Evolutionary conservation across 2,329 filamentous ascomycete species (phyloP), one percentile per base, ranked within the genome.

Genomic region (Metarhizium humberi): DNA sequence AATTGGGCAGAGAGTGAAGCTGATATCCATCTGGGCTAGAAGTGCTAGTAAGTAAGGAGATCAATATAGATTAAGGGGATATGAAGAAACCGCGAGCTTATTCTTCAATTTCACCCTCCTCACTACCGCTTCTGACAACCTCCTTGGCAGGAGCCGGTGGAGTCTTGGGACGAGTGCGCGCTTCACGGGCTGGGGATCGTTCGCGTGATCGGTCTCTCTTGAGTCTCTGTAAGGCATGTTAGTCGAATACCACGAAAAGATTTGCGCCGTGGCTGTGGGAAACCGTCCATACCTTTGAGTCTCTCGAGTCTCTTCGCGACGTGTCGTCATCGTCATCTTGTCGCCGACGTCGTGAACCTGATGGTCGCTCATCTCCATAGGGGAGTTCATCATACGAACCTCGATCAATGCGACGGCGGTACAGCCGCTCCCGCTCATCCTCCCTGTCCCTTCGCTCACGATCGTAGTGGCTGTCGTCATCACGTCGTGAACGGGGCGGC

Each of bases 101-200:
- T 62, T 84, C 81, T 76, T 97, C 94, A 64, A 99, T 97, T 75
- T 99, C 94, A 53, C 94, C 94, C 72, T 99, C 94, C 73, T 99
- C 94, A 66, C 92, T 96, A 53, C 94, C 94, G 57, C 78, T 81
- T 50, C 78, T 75, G 52, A 83, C 76, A 60, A 55, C 56, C 53
- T 88, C 84, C 64, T 75, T 75, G 42, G 63, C 64, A 43, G 58
- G 45, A 13, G 57, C 52, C 29, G 60, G 75, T 46, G 81, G 79
- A 51, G 80, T 80, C 70, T 77, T 85, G 69, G 78, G 79, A 67
- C 78, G 80, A 66, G 77, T 75, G 66, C 75, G 75, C 60, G 67
- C 69, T 66, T 86, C 82, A 67, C 76, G 78, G 62, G 75, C 77
- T 62, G 79, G 82, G 65, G 82, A 81, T 60, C 78, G 80, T 73